These are phyloP conservation scores for Saccharomyces pastorianus DNA, from an alignment of 1,139 yeast species.

Conservation along the genomic window DNA sequence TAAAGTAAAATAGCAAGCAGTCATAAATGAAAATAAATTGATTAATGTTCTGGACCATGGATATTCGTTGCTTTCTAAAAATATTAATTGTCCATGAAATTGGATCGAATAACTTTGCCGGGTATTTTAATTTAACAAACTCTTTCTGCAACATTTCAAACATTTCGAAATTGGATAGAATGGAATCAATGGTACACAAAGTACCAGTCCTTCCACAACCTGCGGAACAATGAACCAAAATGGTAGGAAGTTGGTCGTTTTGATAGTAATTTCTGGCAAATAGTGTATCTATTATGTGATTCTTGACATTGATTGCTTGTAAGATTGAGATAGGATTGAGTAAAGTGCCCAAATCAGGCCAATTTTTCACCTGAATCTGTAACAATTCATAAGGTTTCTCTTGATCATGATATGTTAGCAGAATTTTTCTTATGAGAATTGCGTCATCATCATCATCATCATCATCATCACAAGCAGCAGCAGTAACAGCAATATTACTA, in stretches of 20 bases:
- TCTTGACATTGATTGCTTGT: slow-evolving; percentile 30
- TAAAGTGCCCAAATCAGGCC: slow-evolving; percentile 75
- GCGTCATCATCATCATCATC: slow-evolving; percentile 1
- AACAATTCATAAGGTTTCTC: slow-evolving; percentile 33
- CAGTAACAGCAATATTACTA: neutral
- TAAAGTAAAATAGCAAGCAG: slow-evolving; percentile 32
- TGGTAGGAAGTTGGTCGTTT: slow-evolving; percentile 34
- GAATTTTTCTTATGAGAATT: slow-evolving; percentile 35
- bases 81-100: slow-evolving; percentile 41
- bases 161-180: slow-evolving; percentile 29
- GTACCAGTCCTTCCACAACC: slow-evolving; percentile 92
- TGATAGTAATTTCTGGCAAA: slow-evolving; percentile 14
- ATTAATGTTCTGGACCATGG: slow-evolving; percentile 77
- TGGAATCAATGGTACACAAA: slow-evolving; percentile 61
- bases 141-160: slow-evolving; percentile 11
- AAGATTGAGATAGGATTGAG: slow-evolving; percentile 31
- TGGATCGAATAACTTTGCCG: slow-evolving; percentile 37
- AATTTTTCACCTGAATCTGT: slow-evolving; percentile 61
- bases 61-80: slow-evolving; percentile 64
- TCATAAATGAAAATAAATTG: slow-evolving; percentile 74
- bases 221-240: slow-evolving; percentile 77
- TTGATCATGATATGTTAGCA: slow-evolving; percentile 29
- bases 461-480: neutral
- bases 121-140: neutral
- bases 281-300: slow-evolving; percentile 17